Percentiles rank a stretch among this genome's conserved stretches.
These are phyloP conservation scores for Bertia moriformis DNA, from an alignment of 2,329 filamentous ascomycete species.

Conservation along the genomic window DNA sequence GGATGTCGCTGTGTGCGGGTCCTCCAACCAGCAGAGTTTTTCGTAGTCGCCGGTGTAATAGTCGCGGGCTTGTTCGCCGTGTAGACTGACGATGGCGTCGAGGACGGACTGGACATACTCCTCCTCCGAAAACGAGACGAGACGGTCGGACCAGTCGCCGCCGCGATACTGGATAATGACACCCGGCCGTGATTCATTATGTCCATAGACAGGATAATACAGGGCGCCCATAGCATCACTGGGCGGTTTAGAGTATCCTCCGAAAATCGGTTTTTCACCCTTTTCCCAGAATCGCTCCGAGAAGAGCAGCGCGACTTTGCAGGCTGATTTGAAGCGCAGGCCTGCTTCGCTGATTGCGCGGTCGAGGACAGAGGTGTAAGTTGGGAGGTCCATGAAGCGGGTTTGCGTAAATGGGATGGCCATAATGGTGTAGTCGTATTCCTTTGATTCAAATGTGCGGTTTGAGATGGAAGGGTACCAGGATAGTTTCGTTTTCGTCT, in stretches of 20 bases:
- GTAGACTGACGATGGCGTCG: conserved; percentile 12
- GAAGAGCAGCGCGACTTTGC: conserved; percentile 16
- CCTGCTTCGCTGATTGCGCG: conserved; percentile 10
- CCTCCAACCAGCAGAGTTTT: conserved; percentile 16
- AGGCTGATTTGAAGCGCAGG: conserved; percentile 14
- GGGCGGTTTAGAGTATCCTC: conserved; percentile 14
- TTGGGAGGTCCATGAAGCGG: conserved; percentile 19
- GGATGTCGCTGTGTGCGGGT: conserved; percentile 12
- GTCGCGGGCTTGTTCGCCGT: conserved; percentile 11
- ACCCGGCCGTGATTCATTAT: conserved; percentile 17
- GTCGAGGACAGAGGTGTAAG: conserved; percentile 13
- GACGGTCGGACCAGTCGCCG: conserved; percentile 14
- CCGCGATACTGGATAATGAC: conserved; percentile 16
- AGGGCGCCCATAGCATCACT: conserved; percentile 14
- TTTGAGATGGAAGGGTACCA: conserved; percentile 10
- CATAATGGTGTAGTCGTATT: conserved; percentile 21
- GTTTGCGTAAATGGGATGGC: conserved; percentile 19
- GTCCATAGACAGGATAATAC: conserved; percentile 18
- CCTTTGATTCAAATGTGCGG: conserved; percentile 11
- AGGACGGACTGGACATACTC: conserved; percentile 13
- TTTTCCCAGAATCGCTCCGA: conserved; percentile 16
- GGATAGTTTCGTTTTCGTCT: conserved; percentile 7
- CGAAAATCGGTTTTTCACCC: conserved; percentile 13
- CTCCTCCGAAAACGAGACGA: conserved; percentile 13
- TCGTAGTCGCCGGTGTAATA: conserved; percentile 15